Evolutionary conservation across 306 rosid genomes (phyloP), one percentile per base, ranked within the genome.

Genomic region (Spatholobus suberectus): DNA sequence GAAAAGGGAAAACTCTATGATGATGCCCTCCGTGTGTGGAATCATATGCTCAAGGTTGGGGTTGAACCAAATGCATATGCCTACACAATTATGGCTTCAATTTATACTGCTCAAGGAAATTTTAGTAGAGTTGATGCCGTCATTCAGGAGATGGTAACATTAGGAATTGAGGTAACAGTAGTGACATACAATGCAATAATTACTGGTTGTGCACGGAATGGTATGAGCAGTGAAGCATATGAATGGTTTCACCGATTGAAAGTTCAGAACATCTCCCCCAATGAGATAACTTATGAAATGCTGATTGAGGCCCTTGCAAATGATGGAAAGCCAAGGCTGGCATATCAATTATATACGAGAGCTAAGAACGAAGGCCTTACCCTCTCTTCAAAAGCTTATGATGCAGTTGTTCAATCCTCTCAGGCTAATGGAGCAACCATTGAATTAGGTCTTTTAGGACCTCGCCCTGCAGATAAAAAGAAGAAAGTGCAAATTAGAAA

Each of bases 201-300:
- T 38, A 90, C 94, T 29, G 93, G 93, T 12, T 96, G 91, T 80
- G 98, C 86, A 0, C 87, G 90, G 35, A 90, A 92, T 13, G 90
- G 89, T 13, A 88, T 78, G 87, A 90, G 92, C 82, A 86, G 85
- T 77, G 92, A 85, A 35, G 98, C 99, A 29, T 96, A 91, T 43
- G 98, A 91, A 85, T 96, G 99, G 98, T 96, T 96, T 91, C 92
- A 92, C 78, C 84, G 91, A 34, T 89, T 96, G 97, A 90, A 90
- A 85, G 94, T 85, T 88, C 87, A 88, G 81, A 89, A 84, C 68
- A 87, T 92, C 63, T n/a, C 91, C 58, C 97, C 97, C 4, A 85
- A 94, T 44, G 91, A 91, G 84, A 90, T 90, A 27, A 91, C 91
- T 44, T 94, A 92, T 21, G 98, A 90, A 81, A 89, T 94, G 93